Base-by-base conservation (phyloP, 805 yeast genomes). In the Saccharomycopsis amapae region DNA sequence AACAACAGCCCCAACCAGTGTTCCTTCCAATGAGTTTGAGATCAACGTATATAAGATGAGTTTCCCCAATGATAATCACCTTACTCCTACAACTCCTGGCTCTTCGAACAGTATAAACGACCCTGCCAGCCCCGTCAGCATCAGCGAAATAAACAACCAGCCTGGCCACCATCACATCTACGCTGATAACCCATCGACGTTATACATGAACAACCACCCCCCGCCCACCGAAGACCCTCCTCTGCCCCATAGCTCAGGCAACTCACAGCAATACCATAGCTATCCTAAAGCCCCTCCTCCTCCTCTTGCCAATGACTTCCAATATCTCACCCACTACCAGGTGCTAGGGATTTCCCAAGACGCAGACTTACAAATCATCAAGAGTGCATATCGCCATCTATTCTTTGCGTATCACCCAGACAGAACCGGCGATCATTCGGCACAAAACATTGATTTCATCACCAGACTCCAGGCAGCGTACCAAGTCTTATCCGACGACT, bases 321-420 rank as follows among this genome's bases (percentile, higher is more conserved):
- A 36, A 19, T 36, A 36, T 30, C 12, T 9, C 34, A 36, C 17
- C 13, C 36, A 75, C 56, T 85, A 85, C 56, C 78, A 75, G 34
- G 59, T 81, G 0, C 68, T 87, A n/a, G 81, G 74, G 0, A 63
- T 82, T 1, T 56, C 61, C 0, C 62, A 67, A 2, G 58, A 62
- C 3, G 71, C 75, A 2, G 49, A 62, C 18, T 49, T 45, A 1
- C 54, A 45, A 0, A 75, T 71, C 12, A 68, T 89, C 23, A 79
- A 76, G 52, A 58, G 59, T 6, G 89, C 94, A 0, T 90, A 89
- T 59, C 74, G 71, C 46, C 64, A 60, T 28, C 72, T 73, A 13
- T 68, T 90, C 5, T 65, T 90, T 1, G 57, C 60, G 3, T 61
- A 74, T 2, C 97, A 90, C 61, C 97, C 97, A 1, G 97, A 90